Percentiles rank a stretch among this genome's conserved stretches.
Conservation (phyloP, 2,329 filamentous ascomycete species). For the Aspergillus luchuensis region DNA sequence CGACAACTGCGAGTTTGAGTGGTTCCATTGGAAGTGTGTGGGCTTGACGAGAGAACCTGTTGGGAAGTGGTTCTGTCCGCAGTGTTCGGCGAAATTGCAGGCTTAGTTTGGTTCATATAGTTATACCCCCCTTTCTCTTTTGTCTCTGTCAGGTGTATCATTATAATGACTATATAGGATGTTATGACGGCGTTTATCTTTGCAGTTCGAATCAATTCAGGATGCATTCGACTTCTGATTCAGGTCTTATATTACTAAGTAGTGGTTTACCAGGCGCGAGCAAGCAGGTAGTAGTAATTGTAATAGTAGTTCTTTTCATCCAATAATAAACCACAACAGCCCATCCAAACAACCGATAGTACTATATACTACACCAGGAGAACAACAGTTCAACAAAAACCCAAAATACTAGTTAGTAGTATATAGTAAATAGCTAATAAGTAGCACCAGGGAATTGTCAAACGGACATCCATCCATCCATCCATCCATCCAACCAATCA, state of each 20-base stretch:
- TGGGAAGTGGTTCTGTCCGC: constrained; percentile 60
- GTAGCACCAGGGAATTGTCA: not conserved
- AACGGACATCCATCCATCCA: not conserved
- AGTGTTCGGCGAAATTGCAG: constrained; percentile 49
- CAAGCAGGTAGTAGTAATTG: not conserved
- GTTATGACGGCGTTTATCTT: not conserved
- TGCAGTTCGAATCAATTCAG: not conserved
- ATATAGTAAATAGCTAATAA: too few species aligned
- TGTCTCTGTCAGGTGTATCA: not conserved
- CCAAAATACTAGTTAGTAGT: not conserved
- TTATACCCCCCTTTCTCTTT: not conserved
- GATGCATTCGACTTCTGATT: not conserved
- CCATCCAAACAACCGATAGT: not conserved
- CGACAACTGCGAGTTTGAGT: constrained; percentile 64
- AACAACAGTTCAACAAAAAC: not conserved
- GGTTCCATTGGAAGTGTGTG: constrained; percentile 69
- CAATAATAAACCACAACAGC: not conserved
- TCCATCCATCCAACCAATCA: not conserved
- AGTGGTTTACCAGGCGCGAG: too few species aligned
- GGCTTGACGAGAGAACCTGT: constrained; percentile 62
- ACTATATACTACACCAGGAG: not conserved
- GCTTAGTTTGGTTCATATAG: constrained; percentile 27
- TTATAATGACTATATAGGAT: not conserved
- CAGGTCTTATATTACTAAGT: not conserved
- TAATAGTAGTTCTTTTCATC: not conserved